These are phyloP conservation scores for Leccinum pachyderme DNA, from an alignment of 1,284 basidiomycete species.

Conservation along the genomic window DNA sequence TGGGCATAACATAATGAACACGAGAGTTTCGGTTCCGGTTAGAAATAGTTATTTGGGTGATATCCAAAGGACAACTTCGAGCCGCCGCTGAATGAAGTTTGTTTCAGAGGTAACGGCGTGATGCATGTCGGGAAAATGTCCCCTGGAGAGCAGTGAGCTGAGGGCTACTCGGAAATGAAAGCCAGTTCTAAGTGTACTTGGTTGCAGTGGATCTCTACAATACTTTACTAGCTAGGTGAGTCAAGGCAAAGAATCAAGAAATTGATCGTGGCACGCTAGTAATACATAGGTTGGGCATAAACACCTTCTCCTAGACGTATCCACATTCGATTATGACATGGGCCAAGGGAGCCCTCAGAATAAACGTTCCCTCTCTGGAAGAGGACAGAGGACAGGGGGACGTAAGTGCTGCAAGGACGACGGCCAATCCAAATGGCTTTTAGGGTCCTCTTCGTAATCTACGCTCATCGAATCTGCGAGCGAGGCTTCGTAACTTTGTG, in stretches of 20 bases:
- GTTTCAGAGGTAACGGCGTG: constrained; percentile 63
- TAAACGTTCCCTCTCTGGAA: background rate
- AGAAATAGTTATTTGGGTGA: no score
- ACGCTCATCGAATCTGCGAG: background rate
- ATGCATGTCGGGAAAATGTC: constrained; percentile 76
- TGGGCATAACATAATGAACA: no score
- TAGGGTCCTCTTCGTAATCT: background rate
- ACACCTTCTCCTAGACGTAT: no score
- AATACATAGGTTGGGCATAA: no score
- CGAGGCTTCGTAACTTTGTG: background rate
- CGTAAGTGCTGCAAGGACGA: background rate
- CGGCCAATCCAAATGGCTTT: background rate
- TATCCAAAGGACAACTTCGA: constrained; percentile 46
- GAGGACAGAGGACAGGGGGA: background rate
- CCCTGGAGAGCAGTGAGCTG: constrained; percentile 67
- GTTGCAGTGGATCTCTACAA: no score
- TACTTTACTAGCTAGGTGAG: no score
- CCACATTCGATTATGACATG: background rate
- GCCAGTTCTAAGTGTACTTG: constrained; percentile 47
- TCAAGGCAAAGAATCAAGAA: no score
- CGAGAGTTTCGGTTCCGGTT: no score
- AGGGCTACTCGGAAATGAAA: constrained; percentile 63
- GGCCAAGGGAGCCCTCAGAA: background rate
- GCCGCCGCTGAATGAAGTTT: constrained; percentile 56
- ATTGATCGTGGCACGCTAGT: no score